Evolutionary conservation across 305 asterid species (phyloP), one percentile per base, ranked within the genome.

Genomic region (Petunia hybrid): DNA sequence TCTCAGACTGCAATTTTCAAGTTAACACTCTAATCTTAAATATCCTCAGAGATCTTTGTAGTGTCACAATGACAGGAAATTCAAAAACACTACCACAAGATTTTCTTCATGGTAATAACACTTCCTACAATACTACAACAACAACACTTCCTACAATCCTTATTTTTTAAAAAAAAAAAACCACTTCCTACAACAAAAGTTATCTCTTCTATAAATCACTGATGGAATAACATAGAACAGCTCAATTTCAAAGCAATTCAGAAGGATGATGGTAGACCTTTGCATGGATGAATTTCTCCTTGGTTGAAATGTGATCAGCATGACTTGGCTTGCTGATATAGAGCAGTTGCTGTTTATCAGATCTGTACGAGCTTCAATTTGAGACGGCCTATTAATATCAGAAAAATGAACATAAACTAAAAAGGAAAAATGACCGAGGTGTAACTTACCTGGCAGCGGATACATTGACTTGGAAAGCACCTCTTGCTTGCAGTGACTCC

Each of bases 271-370:
- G n/a, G 66, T 67, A 61, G 85, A 96, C 99, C 97, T 97, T 97
- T 67, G 97, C 97, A 84, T 97, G 98, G 84, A 97, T 97, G 83
- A 89, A 94, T 85, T 97, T 94, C 85, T 94, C 98, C 91, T 97
- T 97, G 0, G 85, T 90, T 46, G 97, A 87, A 83, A 97, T 97
- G 39, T 96, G 88, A 90, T 95, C 99, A 35, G 82, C 81, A 10
- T 90, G 92, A 82, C 85, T 89, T 83, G 99, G 99, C 91, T 97
- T 97, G 92, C 89, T 89, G 85, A 91, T 86, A 89, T 89, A 86
- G 46, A 87, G 83, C 86, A 85, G 83, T 84, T 91, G 97, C 55
- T 87, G 97, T 79, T 92, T 91, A 84, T 89, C 92, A 73, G 95
- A 86, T 90, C 90, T 84, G 86, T 88, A 87, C 74, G 88, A 91